Evolutionary conservation across 164 flowering plant genomes (phyloP).

Genomic region (Dillenia turbinata): DNA sequence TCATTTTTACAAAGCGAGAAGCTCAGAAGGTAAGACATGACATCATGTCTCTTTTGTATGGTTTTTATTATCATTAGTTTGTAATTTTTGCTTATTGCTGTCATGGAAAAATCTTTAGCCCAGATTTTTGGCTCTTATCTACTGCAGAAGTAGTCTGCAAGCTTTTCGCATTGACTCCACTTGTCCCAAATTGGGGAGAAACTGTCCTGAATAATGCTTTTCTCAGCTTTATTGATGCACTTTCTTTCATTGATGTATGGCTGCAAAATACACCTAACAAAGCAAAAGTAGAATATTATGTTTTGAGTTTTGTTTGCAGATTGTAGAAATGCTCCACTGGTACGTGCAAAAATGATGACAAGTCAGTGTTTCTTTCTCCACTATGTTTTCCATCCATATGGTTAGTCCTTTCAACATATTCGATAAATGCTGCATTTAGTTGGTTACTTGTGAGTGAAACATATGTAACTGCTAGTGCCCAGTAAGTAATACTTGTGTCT

Average conservation of each 20-base stretch:
- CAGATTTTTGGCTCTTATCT: not conserved
- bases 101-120: too few species aligned
- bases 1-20: constrained; percentile 87
- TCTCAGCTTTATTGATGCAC: too few species aligned
- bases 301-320: constrained; percentile 36
- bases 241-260: too few species aligned
- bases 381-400: not conserved
- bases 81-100: too few species aligned
- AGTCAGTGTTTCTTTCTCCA: constrained; percentile 30
- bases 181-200: too few species aligned
- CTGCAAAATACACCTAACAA: not conserved
- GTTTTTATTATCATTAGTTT: not conserved
- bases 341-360: constrained; percentile 63
- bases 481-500: too few species aligned
- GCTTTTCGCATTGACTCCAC: too few species aligned
- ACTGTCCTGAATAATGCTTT: too few species aligned
- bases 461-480: too few species aligned
- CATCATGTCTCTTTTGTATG: not conserved
- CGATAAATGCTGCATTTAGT: not conserved
- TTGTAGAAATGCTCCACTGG: constrained; percentile 67
- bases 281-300: not conserved
- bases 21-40: constrained; percentile 59
- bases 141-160: not conserved
- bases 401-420: not conserved
- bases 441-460: not conserved